Percentiles rank a stretch among this genome's conserved stretches.
These are phyloP conservation scores for Babesia bigemina DNA, from an alignment of 169 alveolate genomes.

Conservation along the genomic window DNA sequence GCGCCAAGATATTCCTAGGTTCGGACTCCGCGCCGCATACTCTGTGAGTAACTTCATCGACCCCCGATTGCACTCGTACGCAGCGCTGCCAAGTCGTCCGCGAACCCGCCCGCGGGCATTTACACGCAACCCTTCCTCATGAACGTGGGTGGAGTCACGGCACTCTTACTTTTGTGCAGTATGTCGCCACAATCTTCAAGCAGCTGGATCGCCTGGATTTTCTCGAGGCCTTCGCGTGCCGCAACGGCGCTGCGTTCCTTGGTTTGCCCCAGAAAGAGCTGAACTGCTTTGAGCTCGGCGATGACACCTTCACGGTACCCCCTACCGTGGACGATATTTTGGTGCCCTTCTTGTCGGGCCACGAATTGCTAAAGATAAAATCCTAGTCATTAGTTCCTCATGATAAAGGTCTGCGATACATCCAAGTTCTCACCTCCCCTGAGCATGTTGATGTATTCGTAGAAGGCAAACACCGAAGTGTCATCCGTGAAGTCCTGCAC, in stretches of 20 bases:
- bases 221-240: constrained; percentile 72
- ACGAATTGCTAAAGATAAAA: constrained; percentile 10
- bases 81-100: constrained; percentile 51
- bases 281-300: constrained; percentile 11
- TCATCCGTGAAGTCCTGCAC: constrained; percentile 76
- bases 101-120: constrained; percentile 75
- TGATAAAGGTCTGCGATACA: not conserved
- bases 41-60: not conserved
- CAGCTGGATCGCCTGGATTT: constrained; percentile 62
- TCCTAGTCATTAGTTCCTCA: not conserved
- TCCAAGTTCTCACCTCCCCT: constrained; percentile 13
- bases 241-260: constrained; percentile 70
- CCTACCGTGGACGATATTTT: constrained; percentile 58
- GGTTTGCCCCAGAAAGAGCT: constrained; percentile 61
- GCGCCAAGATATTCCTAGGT: constrained; percentile 73
- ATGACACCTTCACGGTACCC: constrained; percentile 26
- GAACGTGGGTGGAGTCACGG: constrained; percentile 14
- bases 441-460: constrained; percentile 72
- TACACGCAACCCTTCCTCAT: constrained; percentile 77
- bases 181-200: constrained; percentile 67
- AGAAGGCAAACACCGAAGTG: constrained; percentile 79
- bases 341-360: constrained; percentile 73
- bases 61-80: not conserved
- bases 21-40: constrained; percentile 84
- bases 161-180: constrained; percentile 9